Evolutionary conservation across 1,139 yeast genomes (phyloP).

Genomic region (Scheffersomyces titani): DNA sequence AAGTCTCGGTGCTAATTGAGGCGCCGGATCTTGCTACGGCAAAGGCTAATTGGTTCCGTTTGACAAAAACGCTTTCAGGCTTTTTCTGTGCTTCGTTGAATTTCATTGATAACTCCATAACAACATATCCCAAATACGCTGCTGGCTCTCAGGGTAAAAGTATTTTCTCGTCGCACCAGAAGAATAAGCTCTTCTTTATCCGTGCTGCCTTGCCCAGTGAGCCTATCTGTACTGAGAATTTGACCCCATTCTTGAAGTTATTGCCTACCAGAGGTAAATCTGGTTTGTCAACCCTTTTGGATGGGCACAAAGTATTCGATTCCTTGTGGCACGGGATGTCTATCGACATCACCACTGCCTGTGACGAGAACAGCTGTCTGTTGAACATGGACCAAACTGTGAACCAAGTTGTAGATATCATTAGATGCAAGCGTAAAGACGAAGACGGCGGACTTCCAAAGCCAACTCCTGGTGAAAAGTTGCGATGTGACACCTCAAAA

Average conservation of each 20-base stretch:
- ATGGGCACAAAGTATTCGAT: conserved; percentile 95
- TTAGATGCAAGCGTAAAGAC: conserved; percentile 60
- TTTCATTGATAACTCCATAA: conserved; percentile 77
- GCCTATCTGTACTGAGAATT: conserved; percentile 95
- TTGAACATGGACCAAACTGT: conserved; percentile 69
- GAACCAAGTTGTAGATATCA: conserved; percentile 72
- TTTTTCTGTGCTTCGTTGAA: conserved; percentile 94
- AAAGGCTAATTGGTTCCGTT: conserved; percentile 62
- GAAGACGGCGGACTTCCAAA: conserved; percentile 73
- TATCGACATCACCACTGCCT: conserved; percentile 70
- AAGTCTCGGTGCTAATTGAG: conserved; percentile 83
- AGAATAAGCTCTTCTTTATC: conserved; percentile 54
- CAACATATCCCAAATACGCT: conserved; percentile 63
- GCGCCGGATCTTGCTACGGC: conserved; percentile 60
- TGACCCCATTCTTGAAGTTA: conserved; percentile 88
- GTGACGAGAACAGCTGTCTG: conserved; percentile 45
- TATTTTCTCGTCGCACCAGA: conserved; percentile 39
- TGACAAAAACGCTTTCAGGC: conserved; percentile 82
- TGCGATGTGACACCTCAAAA: conserved; percentile 71
- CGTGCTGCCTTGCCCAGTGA: conserved; percentile 93
- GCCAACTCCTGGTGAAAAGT: conserved; percentile 66
- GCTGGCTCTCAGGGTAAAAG: conserved; percentile 8
- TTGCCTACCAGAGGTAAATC: conserved; percentile 92
- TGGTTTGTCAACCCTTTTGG: conserved; percentile 81
- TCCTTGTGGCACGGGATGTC: conserved; percentile 95